Base-by-base conservation (phyloP, 768 basidiomycete species). In the Daedalea quercina region DNA sequence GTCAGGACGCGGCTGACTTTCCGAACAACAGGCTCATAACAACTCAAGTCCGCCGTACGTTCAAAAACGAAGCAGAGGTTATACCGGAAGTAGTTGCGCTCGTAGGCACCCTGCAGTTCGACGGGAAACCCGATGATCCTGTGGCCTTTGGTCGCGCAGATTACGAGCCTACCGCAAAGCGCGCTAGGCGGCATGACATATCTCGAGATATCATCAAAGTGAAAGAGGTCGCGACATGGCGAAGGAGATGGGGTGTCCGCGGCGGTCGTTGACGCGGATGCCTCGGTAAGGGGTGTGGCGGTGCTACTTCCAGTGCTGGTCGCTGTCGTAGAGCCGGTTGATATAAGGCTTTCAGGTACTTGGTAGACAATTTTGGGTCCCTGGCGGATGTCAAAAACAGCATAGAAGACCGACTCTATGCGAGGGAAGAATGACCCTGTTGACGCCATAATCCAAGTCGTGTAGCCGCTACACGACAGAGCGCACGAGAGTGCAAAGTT, bases 51-150 rank as follows among this genome's bases (percentile, higher is more conserved):
- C 11, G 92, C 92, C 23, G 80, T 79, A 43, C 90, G 82, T 44
- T 93, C 88, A 67, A 99, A 99, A 2, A 97, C 95, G 67, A 97
- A 96, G 68, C 94, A 97, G 24, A 97, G 71, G 65, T 98, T 98
- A 70, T 90, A 97, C 57, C 87, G 78, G 68, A 96, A 94, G 67
- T 87, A 91, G 63, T 94, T 88, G 24, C 95, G 78, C 52, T 81
- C 75, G 64, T 97, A 96, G 57, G 75, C 80, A 33, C 59, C 88
- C 47, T 76, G 74, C 48, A 94, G 73, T 56, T 87, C 80, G 43
- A 91, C 84, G 2, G 96, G 96, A 63, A 94, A 93, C 1, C 95
- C 95, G 46, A 96, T 85, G 51, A 99, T 84, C 54, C 93, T 85
- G 66, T 91, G 86, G 31, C 78, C 81, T 42, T 79, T 79, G 0